phyloP scores from a whole-genome alignment of 1,284 basidiomycete species.

The Austropuccinia psidii region DNA sequence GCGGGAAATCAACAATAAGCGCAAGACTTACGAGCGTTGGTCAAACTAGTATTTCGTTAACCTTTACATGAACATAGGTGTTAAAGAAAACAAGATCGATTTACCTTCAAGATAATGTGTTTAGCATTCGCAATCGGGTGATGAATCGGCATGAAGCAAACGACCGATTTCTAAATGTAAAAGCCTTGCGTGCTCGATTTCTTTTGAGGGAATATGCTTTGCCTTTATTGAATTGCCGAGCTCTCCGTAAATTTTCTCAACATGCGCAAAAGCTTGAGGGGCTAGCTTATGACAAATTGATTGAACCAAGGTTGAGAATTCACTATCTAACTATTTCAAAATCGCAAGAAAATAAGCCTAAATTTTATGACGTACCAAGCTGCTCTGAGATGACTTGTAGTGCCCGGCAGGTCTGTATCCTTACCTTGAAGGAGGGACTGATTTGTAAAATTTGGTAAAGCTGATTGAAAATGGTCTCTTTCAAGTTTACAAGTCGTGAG shows the following conservation, averaged over 20 bases:
- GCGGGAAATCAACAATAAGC: too few species aligned
- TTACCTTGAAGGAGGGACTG: slow-evolving; percentile 25
- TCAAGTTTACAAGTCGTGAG: not conserved
- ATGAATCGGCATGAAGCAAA: too few species aligned
- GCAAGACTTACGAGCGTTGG: too few species aligned
- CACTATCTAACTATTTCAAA: not conserved
- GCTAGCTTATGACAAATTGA: not conserved
- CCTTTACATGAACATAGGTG: too few species aligned
- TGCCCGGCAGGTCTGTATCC: slow-evolving; percentile 26
- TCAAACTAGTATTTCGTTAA: too few species aligned
- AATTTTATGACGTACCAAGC: not conserved
- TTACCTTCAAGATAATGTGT: too few species aligned
- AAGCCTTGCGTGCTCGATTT: slow-evolving; percentile 19
- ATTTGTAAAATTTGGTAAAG: not conserved
- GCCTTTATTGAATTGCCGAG: not conserved
- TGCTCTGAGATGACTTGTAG: not conserved
- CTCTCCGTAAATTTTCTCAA: not conserved
- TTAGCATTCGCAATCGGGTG: too few species aligned
- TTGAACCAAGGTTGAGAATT: not conserved
- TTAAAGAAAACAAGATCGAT: too few species aligned
- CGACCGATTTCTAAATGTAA: slow-evolving; percentile 1
- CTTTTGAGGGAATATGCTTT: slow-evolving; percentile 7
- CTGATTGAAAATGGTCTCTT: not conserved
- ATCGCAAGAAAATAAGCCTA: not conserved
- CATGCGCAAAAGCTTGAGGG: not conserved